A percentile compares a stretch with the other conserved stretches of the same genome.
Conservation (phyloP, 352 stramenopile species). For the Phytophthora podocarpi region DNA sequence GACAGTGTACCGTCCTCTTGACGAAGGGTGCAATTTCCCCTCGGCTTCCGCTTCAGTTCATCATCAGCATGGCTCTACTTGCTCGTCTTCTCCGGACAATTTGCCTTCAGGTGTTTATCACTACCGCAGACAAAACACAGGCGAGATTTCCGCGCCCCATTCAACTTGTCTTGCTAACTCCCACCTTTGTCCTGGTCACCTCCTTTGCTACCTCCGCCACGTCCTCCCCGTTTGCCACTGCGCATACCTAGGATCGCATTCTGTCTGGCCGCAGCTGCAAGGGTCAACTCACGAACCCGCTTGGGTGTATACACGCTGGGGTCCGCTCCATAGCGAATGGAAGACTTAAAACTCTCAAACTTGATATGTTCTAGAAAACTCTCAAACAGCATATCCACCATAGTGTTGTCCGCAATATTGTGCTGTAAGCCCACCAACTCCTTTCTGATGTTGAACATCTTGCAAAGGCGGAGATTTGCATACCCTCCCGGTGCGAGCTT, state of each 20-base stretch:
- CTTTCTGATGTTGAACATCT: too few relatives aligned
- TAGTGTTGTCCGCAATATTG: neutral
- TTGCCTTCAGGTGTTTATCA: neutral
- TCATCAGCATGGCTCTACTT: neutral
- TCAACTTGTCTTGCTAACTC: neutral
- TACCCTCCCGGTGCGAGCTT: neutral
- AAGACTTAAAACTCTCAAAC: conserved; percentile 6
- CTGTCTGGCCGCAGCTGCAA: conserved; percentile 3
- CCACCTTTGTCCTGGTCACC: conserved; percentile 1
- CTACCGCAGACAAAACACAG: neutral
- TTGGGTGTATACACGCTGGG: conserved; percentile 1
- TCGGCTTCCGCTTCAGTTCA: conserved; percentile 5
- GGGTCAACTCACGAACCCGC: neutral
- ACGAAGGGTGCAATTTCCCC: neutral
- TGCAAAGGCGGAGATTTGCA: conserved; percentile 5
- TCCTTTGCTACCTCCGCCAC: neutral
- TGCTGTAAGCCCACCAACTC: conserved; percentile 3
- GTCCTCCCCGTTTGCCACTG: neutral
- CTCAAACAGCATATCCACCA: conserved; percentile 14
- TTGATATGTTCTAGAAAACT: neutral
- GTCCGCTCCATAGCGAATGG: conserved; percentile 2
- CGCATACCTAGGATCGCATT: neutral
- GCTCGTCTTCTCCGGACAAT: conserved; percentile 1
- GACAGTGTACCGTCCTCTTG: neutral
- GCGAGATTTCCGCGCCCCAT: neutral